Evolutionary conservation across 1,284 basidiomycete genomes (phyloP), one percentile per base, ranked within the genome.

Genomic region (Cerioporus squamosus): DNA sequence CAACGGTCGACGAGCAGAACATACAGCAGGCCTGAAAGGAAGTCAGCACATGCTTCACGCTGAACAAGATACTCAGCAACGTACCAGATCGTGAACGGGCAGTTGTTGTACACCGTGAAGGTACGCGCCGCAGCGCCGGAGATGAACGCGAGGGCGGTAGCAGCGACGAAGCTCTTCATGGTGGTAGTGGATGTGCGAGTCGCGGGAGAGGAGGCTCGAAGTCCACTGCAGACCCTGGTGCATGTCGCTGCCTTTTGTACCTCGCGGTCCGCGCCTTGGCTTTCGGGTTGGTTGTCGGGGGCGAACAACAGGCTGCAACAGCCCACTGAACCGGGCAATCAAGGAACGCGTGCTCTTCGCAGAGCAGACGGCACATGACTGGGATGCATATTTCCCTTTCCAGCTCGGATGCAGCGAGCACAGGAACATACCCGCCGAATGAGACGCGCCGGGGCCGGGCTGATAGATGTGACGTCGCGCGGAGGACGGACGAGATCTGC

Each of bases 71-170:
- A 44, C 15, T 15, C 7, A 6, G 23, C 10, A 9, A 51, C 57
- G 12, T 44, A 59, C 65, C 62, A 66, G 54, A 66, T 55, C 15
- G 62, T 61, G 57, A 62, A 59, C 10, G 59, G 48, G 50, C 65
- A 66, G 43, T 60, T 57, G 54, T 66, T 66, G 60, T 58, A 59
- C 39, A 65, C 60, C 38, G 60, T 59, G 62, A 67, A 63, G 17
- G 54, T 62, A 44, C 59, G 50, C 24, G 55, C 55, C 17, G 58
- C 50, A 15, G 40, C 55, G 26, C 36, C 22, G 31, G 58, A 49
- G 33, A 43, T 50, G 29, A 62, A 48, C 18, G 51, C 44, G 20
- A 59, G 39, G 29, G 52, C 20, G 33, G 26, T 44, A 44, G 54
- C 39, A 47, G 31, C 48, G 38, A 46, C 20, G 43, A 53, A 53